Base-by-base conservation (phyloP, 345 rosid genomes). In the Populus pruinosa region DNA sequence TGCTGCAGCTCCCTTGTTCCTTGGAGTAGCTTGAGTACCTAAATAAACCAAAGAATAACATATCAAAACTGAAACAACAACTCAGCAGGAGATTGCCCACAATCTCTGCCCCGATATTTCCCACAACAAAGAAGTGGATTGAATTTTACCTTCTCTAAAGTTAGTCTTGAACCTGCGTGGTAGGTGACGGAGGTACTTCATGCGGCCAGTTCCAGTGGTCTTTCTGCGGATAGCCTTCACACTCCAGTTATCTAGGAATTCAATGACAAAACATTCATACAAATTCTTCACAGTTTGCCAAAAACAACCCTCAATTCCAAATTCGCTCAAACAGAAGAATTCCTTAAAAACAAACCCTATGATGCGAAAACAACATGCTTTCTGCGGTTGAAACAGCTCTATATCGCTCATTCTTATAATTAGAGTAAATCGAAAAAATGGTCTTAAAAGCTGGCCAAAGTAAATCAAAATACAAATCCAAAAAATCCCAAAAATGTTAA, bases 131-230 rank as follows among this genome's bases (percentile, higher is more conserved):
- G 25, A 59, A n/a, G 29, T 8, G 21, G 36, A 38, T 55, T 33
- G 29, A 14, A 9, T 21, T 18, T 62, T 62, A 76, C 79, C 83
- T 65, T 76, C 79, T 53, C 76, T 50, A 64, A 80, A 80, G 44
- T 76, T 72, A 21, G 70, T 75, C 78, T 80, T 80, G 77, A 80
- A 80, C 82, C 82, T 75, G 75, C 78, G 78, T 12, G 82, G 78
- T 8, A 76, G 72, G 31, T 71, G 68, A 14, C 76, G 83, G 49
- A 76, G 76, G 64, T 80, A 80, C 73, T 41, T 80, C 79, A 80
- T 80, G 2, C 79, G 67, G 5, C 83, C 83, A 6, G 73, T 76
- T 29, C 83, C 73, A n/a, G 83, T 80, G 8, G 83, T 80, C 83
- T 80, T 71, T 50, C 83, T 17, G 38, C 79, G 76, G 17, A 80